These are phyloP conservation scores for Leptodermis oblonga DNA, from an alignment of 257 asterid genomes.

Conservation along the genomic window DNA sequence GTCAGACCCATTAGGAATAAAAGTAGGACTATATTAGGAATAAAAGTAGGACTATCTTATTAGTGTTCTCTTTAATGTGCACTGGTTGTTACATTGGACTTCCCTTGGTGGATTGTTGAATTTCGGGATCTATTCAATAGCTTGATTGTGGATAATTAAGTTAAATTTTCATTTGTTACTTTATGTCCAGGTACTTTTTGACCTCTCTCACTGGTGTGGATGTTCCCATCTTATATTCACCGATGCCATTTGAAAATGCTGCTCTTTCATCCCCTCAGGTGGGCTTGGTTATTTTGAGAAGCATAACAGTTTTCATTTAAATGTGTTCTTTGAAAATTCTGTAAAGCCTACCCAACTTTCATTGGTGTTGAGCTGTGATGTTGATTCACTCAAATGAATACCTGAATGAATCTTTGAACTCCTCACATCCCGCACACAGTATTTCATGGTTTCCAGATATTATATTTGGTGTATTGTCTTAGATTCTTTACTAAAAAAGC, in stretches of 20 bases:
- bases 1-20: background rate
- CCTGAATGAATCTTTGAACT: background rate
- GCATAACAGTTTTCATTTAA: background rate
- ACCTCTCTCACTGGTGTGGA: slow-evolving; percentile 69
- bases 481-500: background rate
- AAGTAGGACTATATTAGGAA: background rate
- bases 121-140: too few species aligned
- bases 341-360: background rate
- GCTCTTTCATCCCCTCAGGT: slow-evolving; percentile 90
- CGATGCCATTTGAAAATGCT: slow-evolving; percentile 77
- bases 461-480: background rate
- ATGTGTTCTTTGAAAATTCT: background rate
- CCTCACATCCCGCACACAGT: background rate
- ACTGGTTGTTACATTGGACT: background rate
- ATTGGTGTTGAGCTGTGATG: background rate
- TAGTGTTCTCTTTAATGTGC: background rate
- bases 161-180: too few species aligned
- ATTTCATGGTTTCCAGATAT: background rate
- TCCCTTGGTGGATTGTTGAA: too few species aligned
- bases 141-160: too few species aligned
- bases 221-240: slow-evolving; percentile 85
- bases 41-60: background rate
- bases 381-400: background rate
- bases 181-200: slow-evolving; percentile 49
- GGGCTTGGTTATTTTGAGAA: slow-evolving; percentile 12